These are phyloP conservation scores for Daldinia bambusicola DNA, from an alignment of 495 filamentous ascomycete genomes.

Conservation along the genomic window DNA sequence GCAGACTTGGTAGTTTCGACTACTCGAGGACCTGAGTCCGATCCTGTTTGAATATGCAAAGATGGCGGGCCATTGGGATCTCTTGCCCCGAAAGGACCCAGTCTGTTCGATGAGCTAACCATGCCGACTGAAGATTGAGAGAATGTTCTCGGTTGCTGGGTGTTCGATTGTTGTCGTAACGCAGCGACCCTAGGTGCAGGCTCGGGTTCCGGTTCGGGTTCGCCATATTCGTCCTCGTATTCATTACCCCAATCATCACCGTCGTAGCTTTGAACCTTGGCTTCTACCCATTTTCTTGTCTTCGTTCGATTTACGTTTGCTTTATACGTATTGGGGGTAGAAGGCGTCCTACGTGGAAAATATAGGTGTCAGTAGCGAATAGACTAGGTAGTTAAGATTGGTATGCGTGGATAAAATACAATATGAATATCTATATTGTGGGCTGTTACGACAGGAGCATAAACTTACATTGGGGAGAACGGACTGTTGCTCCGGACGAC, in stretches of 20 bases:
- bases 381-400: background rate
- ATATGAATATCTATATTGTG: background rate
- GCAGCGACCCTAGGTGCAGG: conserved; percentile 41
- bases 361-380: conserved; percentile 31
- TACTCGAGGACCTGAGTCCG: conserved; percentile 8
- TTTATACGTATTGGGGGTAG: conserved; percentile 54
- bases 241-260: conserved; percentile 95
- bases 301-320: conserved; percentile 90
- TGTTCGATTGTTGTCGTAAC: conserved; percentile 36
- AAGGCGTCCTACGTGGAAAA: conserved; percentile 46
- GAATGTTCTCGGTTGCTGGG: conserved; percentile 36
- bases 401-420: background rate
- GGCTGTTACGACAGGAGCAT: background rate
- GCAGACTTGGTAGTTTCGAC: conserved; percentile 18
- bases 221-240: conserved; percentile 77
- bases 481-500: conserved; percentile 43
- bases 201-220: conserved; percentile 57
- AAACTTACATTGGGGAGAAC: conserved; percentile 41
- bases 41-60: conserved; percentile 39
- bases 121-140: conserved; percentile 33
- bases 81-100: conserved; percentile 24
- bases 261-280: conserved; percentile 86
- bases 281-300: conserved; percentile 95
- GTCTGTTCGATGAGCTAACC: conserved; percentile 14
- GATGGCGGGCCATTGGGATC: conserved; percentile 30